Percentiles rank a stretch among this genome's conserved stretches.
Evolutionary conservation across 768 basidiomycete genomes (phyloP).

Genomic region (Amanita rimosa): DNA sequence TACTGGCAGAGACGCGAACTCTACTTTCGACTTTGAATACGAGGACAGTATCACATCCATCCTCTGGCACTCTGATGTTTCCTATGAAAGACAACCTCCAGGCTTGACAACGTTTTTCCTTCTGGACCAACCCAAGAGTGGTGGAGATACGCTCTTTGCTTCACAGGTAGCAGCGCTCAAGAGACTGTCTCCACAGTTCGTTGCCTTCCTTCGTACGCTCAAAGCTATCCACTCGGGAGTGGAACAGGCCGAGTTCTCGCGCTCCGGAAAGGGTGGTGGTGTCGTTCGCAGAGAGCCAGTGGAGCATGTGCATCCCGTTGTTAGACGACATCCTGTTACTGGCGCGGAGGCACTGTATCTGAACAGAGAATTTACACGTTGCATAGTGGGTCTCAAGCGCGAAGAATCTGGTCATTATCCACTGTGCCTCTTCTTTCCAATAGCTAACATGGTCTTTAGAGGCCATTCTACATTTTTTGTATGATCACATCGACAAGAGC

Average conservation of each 20-base stretch:
- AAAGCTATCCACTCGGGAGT: slow-evolving; percentile 75
- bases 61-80: slow-evolving; percentile 75
- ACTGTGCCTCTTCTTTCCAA: slow-evolving; percentile 9
- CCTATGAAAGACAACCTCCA: slow-evolving; percentile 79
- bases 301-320: slow-evolving; percentile 68
- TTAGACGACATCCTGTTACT: slow-evolving; percentile 76
- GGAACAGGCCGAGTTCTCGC: slow-evolving; percentile 68
- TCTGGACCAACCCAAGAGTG: slow-evolving; percentile 48
- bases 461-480: slow-evolving; percentile 32
- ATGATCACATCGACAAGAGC: slow-evolving; percentile 68
- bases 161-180: slow-evolving; percentile 61
- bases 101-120: slow-evolving; percentile 82
- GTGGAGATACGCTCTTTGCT: slow-evolving; percentile 65
- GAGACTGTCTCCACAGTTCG: slow-evolving; percentile 65
- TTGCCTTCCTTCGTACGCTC: slow-evolving; percentile 68
- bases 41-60: slow-evolving; percentile 44
- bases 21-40: slow-evolving; percentile 65
- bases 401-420: slow-evolving; percentile 62
- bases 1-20: slow-evolving; percentile 43
- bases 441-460: slow-evolving; percentile 25
- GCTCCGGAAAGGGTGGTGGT: slow-evolving; percentile 60
- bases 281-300: slow-evolving; percentile 76
- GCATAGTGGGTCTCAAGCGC: slow-evolving; percentile 76
- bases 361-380: slow-evolving; percentile 72
- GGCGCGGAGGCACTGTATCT: slow-evolving; percentile 86